These are phyloP conservation scores for Ustilago shanxiensis DNA, from an alignment of 1,284 basidiomycete genomes.

Conservation along the genomic window DNA sequence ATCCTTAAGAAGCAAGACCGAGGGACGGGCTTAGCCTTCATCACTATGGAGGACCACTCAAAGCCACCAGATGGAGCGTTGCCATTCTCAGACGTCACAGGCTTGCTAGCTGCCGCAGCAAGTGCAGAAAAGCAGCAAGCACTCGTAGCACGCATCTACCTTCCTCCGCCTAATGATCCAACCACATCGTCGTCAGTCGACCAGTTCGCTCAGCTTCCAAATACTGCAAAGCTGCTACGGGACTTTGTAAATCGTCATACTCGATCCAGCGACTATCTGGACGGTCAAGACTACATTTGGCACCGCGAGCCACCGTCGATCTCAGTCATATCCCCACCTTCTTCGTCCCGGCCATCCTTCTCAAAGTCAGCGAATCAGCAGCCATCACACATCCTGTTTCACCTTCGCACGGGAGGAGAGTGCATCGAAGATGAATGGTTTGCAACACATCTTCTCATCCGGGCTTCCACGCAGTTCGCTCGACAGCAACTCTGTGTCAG, in stretches of 20 bases:
- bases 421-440: slow-evolving; percentile 97
- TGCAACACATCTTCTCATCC: slow-evolving; percentile 79
- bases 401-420: slow-evolving; percentile 72
- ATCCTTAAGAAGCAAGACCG: neutral
- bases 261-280: slow-evolving; percentile 11
- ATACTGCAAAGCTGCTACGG: slow-evolving; percentile 18
- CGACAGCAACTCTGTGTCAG: slow-evolving; percentile 33
- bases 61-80: slow-evolving; percentile 33
- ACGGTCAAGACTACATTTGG: slow-evolving; percentile 62
- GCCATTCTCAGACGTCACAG: slow-evolving; percentile 44
- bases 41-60: neutral
- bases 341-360: slow-evolving; percentile 7
- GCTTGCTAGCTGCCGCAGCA: slow-evolving; percentile 34
- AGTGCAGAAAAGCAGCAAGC: slow-evolving; percentile 47
- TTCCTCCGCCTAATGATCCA: slow-evolving; percentile 11
- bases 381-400: slow-evolving; percentile 35
- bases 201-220: slow-evolving; percentile 24
- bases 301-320: slow-evolving; percentile 62
- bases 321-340: slow-evolving; percentile 24
- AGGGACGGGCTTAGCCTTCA: too few species aligned
- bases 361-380: slow-evolving; percentile 14
- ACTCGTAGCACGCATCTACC: slow-evolving; percentile 37
- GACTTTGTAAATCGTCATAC: slow-evolving; percentile 5
- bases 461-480: slow-evolving; percentile 21
- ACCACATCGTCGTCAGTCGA: slow-evolving; percentile 23